Base-by-base conservation (phyloP, 2,329 filamentous ascomycete species). In the Xylaria sp. region DNA sequence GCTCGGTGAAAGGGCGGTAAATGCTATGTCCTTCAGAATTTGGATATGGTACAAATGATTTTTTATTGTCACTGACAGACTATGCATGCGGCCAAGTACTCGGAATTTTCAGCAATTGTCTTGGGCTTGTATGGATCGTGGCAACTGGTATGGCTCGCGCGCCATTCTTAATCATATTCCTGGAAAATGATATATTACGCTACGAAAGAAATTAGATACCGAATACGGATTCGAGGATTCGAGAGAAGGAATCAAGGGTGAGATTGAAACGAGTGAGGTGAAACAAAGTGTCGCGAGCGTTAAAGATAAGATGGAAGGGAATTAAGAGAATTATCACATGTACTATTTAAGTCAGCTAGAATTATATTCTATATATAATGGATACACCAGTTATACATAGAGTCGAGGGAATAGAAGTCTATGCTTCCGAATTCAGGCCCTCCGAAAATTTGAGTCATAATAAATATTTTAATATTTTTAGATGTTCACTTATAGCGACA, bases 131-230 rank as follows among this genome's bases (percentile, higher is more conserved):
- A 10, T 63, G 51, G 60, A 21, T 44, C 12, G 40, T 63, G 9
- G 60, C 50, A 16, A 58, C 29, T 64, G 61, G 29, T 32, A 25
- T 58, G 21, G 37, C 61, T 50, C 42, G 37, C 16, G 51, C 23
- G 13, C 23, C 51, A 50, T 58, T 64, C 61, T 35, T 64, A 13
- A 13, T n/a, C 23, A 27, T 64, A n/a, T 57, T 57, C 10, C 18
- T 51, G 10, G 61, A 58, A 40, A 64, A 40, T 25, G 40, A n/a
- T n/a, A 57, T 29, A 64, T 64, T 12, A 48, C 13, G 16, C 61
- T 64, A 25, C 40, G 61, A 50, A 57, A 5, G 2, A 40, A 58
- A 1, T n/a, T 64, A 35, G 61, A 64, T 16, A 58, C 61, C 2
- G 61, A 64, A 37, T 64, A 32, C 29, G 61, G 61, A 5, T 8